phyloP scores from a whole-genome alignment of 371 early-diverging fungal genomes.

The Apophysomyces ossiformis region DNA sequence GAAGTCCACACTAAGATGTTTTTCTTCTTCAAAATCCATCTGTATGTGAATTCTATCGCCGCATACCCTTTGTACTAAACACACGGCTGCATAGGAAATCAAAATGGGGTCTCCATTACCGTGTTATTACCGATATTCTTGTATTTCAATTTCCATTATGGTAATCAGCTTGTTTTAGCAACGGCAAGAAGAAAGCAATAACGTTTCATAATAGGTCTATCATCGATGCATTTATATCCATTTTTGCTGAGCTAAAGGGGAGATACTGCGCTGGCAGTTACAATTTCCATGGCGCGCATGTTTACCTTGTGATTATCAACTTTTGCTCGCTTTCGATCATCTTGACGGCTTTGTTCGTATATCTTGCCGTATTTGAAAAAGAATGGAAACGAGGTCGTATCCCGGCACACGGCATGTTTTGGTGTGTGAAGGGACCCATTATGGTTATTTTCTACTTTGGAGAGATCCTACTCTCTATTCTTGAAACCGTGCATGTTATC shows the following conservation, averaged over 20 bases:
- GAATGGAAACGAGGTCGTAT: conserved; percentile 50
- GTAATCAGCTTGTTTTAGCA: conserved; percentile 24
- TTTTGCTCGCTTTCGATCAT: conserved; percentile 51
- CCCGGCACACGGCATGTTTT: conserved; percentile 55
- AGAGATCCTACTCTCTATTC: conserved; percentile 36
- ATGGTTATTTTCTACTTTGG: conserved; percentile 56
- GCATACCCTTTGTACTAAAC: background rate
- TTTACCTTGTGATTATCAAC: conserved; percentile 48
- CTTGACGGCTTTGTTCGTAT: conserved; percentile 48
- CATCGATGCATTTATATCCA: conserved; percentile 46
- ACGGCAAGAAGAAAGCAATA: background rate
- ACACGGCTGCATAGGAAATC: conserved; percentile 37
- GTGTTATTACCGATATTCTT: conserved; percentile 48
- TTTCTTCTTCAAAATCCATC: conserved; percentile 31
- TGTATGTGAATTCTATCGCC: conserved; percentile 33
- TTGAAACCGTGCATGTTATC: conserved; percentile 40
- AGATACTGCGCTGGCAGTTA: conserved; percentile 46
- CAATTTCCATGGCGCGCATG: conserved; percentile 45
- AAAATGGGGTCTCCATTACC: conserved; percentile 54
- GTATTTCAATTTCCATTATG: conserved; percentile 57
- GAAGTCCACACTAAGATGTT: conserved; percentile 40
- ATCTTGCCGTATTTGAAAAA: conserved; percentile 43
- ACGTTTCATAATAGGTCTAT: conserved; percentile 36
- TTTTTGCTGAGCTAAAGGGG: conserved; percentile 46
- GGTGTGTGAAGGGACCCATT: conserved; percentile 58